A percentile compares a stretch with the other conserved stretches of the same genome.
These are phyloP conservation scores for Pseudopyrenochaeta lycopersici DNA, from an alignment of 2,329 filamentous ascomycete species.

Conservation along the genomic window DNA sequence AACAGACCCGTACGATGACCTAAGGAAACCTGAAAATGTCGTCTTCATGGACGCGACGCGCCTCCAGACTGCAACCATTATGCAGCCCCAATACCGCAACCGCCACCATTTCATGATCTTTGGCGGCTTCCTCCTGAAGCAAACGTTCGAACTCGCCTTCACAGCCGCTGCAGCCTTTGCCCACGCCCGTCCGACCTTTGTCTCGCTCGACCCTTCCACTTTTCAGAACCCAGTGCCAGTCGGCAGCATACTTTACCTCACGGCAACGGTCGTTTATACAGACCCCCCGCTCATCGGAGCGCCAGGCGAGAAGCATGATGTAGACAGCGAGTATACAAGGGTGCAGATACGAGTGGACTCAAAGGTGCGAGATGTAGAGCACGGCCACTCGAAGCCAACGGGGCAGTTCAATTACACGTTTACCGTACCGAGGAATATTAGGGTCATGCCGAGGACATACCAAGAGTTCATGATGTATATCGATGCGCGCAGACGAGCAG, in stretches of 20 bases:
- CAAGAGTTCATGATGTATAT: constrained; percentile 72
- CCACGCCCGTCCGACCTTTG: constrained; percentile 73
- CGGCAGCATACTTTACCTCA: constrained; percentile 77
- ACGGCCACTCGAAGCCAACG: constrained; percentile 72
- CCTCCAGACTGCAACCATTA: constrained; percentile 74
- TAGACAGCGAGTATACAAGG: constrained; percentile 61
- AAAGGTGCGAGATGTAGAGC: constrained; percentile 76
- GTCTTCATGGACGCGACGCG: constrained; percentile 70
- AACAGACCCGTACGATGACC: constrained; percentile 63
- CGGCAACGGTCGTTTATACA: constrained; percentile 75
- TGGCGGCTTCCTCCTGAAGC: constrained; percentile 76
- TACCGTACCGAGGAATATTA: constrained; percentile 68
- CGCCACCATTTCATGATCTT: constrained; percentile 82
- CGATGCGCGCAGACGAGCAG: constrained; percentile 66
- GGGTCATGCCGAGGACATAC: constrained; percentile 72
- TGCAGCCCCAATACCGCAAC: constrained; percentile 78
- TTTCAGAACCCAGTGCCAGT: constrained; percentile 80
- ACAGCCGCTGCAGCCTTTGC: constrained; percentile 77
- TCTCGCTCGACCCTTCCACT: constrained; percentile 76
- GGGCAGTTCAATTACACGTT: constrained; percentile 83
- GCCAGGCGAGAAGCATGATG: constrained; percentile 43
- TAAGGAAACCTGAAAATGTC: constrained; percentile 65
- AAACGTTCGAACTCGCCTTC: constrained; percentile 79
- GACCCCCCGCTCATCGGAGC: constrained; percentile 64
- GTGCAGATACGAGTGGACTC: constrained; percentile 77